A percentile compares a stretch with the other conserved stretches of the same genome.
phyloP scores from a whole-genome alignment of 2,329 filamentous ascomycete genomes.

The Alternaria ethzedia region DNA sequence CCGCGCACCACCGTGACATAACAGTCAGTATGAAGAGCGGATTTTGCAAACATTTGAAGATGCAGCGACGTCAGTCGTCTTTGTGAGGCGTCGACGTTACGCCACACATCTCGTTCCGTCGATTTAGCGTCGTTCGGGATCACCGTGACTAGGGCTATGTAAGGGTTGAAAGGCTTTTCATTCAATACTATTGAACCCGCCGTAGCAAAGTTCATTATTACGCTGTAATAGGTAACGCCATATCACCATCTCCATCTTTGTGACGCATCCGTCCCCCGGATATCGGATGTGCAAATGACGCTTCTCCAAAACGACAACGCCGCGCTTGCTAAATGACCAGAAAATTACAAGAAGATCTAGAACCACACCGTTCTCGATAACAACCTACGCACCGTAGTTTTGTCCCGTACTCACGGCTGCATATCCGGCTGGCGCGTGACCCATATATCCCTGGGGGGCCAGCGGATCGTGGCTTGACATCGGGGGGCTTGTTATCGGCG shows the following conservation, averaged over 20 bases:
- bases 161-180: slow-evolving; percentile 1
- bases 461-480: slow-evolving; percentile 6
- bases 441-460: slow-evolving; percentile 2
- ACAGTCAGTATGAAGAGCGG: not conserved
- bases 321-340: not conserved
- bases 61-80: not conserved
- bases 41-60: not conserved
- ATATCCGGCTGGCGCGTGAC: slow-evolving; percentile 10
- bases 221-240: not conserved
- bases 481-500: slow-evolving; percentile 20
- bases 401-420: slow-evolving; percentile 22
- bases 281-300: not conserved
- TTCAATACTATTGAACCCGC: not conserved
- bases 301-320: not conserved
- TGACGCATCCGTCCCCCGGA: not conserved
- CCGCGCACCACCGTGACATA: not conserved
- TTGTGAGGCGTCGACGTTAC: not conserved
- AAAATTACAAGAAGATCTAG: not conserved
- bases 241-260: not conserved
- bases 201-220: not conserved
- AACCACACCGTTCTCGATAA: not conserved
- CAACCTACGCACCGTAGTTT: slow-evolving; percentile 18
- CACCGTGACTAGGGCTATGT: not conserved
- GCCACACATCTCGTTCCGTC: not conserved
- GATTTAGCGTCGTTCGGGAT: not conserved